These are phyloP conservation scores for Ogataea henricii DNA, from an alignment of 805 yeast species.

Conservation along the genomic window DNA sequence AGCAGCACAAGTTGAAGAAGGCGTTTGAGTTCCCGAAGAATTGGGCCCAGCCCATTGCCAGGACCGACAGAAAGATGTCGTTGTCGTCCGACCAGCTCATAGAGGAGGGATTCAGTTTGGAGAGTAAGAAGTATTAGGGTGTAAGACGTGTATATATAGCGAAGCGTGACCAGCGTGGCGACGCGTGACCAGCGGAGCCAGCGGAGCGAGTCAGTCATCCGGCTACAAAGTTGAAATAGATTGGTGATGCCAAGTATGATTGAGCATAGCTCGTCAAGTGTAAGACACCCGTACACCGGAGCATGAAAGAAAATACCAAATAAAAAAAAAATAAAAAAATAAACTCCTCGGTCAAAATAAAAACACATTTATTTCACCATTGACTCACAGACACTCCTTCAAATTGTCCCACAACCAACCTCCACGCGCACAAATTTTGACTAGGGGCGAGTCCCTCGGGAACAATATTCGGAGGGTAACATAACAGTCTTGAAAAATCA, in stretches of 20 bases:
- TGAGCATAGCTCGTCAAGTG: no score
- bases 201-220: not conserved
- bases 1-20: constrained; percentile 42
- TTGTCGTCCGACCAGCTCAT: constrained; percentile 23
- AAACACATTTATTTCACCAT: not conserved
- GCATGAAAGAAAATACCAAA: not conserved
- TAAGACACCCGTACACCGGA: not conserved
- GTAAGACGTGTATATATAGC: constrained; percentile 6
- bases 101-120: constrained; percentile 19
- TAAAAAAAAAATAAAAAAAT: not conserved
- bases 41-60: constrained; percentile 78
- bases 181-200: not conserved
- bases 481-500: not conserved
- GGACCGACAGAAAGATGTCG: constrained; percentile 50
- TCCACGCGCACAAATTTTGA: not conserved
- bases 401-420: no score
- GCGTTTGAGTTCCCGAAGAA: constrained; percentile 65
- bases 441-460: constrained; percentile 1
- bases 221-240: not conserved
- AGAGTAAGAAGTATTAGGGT: constrained; percentile 2
- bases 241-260: no score
- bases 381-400: no score
- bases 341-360: no score
- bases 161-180: no score
- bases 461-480: not conserved